Evolutionary conservation across 768 basidiomycete species (phyloP).

Genomic region (Termitomyces sp.): DNA sequence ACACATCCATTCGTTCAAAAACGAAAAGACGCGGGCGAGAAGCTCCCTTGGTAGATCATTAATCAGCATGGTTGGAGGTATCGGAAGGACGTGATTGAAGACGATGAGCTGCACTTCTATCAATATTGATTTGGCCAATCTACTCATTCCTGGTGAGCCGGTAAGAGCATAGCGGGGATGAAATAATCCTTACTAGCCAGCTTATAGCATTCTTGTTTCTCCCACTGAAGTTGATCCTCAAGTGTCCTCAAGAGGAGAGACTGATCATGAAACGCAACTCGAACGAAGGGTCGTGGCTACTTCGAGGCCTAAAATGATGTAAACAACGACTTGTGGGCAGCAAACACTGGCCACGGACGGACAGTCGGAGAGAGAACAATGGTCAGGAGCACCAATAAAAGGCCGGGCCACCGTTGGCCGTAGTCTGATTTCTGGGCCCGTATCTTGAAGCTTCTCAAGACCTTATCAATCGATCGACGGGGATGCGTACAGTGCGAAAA

Average conservation of each 20-base stretch:
- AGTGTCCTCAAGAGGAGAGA: background rate
- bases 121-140: background rate
- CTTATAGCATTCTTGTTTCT: background rate
- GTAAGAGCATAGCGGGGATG: background rate
- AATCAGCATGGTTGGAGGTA: background rate
- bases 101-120: no score
- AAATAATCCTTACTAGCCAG: background rate
- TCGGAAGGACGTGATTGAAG: background rate
- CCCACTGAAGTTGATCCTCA: background rate
- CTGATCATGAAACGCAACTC: background rate
- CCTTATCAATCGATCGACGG: no score
- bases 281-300: background rate
- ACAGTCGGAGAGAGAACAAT: background rate
- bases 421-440: no score
- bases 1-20: background rate
- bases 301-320: background rate
- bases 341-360: background rate
- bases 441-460: no score
- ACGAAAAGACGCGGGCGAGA: background rate
- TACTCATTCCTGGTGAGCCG: background rate
- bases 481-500: no score
- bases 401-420: no score
- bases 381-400: no score
- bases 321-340: background rate
- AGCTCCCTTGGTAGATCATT: background rate